Base-by-base conservation (phyloP, 2,329 filamentous ascomycete genomes). In the Colletotrichum sp. region DNA sequence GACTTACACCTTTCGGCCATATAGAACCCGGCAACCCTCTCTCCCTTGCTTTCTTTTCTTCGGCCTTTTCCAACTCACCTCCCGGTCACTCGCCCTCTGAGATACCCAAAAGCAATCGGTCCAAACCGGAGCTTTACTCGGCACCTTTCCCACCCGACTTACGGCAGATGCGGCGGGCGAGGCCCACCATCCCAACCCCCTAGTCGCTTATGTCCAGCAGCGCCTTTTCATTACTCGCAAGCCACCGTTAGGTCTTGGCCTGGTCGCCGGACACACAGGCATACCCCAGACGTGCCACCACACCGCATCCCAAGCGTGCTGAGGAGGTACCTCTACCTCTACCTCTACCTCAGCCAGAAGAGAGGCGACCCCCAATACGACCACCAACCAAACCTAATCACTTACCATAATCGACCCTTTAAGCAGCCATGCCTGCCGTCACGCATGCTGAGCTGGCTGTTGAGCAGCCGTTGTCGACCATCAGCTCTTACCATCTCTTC, bases 401-500 rank as follows among this genome's bases (percentile, higher is more conserved):
- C 77, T 77, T 71, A 34, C 66, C 82, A 82, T 80, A 79, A 81
- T 82, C 82, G 82, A 80, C 80, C 79, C 39, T 75, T 75, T 59
- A 71, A 75, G 83, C 82, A 86, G 83, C 76, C 77, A 87, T 87
- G 86, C 85, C 86, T 79, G 82, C 81, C 80, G 79, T 85, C 79
- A 82, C 57, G 72, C 71, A 74, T 59, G 36, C 75, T 77, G 66
- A 83, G 80, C 80, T 81, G 77, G 80, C 79, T 69, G 79, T 79
- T 77, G 79, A 80, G 76, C 77, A 78, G 75, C 78, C 81, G 71
- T 72, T 69, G 34, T 72, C 68, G 15, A 65, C 73, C 68, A 22
- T n/a, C 34, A 30, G 22, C 22, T 49, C 61, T 62, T 64, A 75
- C 65, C 63, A 76, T 57, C 75, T 69, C 59, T 6, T 76, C 19